Percentiles rank a stretch among this genome's conserved stretches.
phyloP scores from a whole-genome alignment of 2,329 filamentous ascomycete genomes.

The Dothiorella sarmentorum region DNA sequence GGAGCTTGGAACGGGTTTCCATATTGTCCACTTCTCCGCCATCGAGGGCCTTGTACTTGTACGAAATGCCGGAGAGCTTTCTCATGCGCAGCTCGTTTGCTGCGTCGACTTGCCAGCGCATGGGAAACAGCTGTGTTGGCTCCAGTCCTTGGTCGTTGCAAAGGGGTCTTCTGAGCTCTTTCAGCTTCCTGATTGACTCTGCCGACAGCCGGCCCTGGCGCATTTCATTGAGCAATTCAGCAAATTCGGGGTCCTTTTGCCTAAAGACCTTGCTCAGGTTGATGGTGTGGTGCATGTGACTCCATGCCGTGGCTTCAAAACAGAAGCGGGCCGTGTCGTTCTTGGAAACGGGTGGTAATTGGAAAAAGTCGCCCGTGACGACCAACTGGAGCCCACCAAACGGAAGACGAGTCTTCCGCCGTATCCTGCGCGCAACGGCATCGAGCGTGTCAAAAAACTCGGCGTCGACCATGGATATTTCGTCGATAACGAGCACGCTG shows the following conservation, averaged over 20 bases:
- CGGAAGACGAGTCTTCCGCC: conserved; percentile 23
- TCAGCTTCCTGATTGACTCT: conserved; percentile 75
- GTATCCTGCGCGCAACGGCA: conserved; percentile 43
- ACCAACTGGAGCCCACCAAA: conserved; percentile 54
- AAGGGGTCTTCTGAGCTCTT: conserved; percentile 62
- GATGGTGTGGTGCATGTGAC: conserved; percentile 94
- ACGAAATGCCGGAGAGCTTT: conserved; percentile 64
- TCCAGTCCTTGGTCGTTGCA: conserved; percentile 70
- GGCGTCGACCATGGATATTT: conserved; percentile 63
- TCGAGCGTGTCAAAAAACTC: conserved; percentile 52
- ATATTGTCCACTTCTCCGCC: conserved; percentile 65
- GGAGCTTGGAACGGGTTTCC: conserved; percentile 67
- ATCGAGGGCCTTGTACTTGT: conserved; percentile 70
- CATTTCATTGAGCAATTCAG: conserved; percentile 97
- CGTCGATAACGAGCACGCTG: conserved; percentile 58
- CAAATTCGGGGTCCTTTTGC: conserved; percentile 87
- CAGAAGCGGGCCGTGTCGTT: conserved; percentile 39
- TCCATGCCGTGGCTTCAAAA: conserved; percentile 49
- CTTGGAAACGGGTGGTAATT: conserved; percentile 52
- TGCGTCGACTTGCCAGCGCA: conserved; percentile 79
- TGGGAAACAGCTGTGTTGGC: conserved; percentile 91
- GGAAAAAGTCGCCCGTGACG: conserved; percentile 59
- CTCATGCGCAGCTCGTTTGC: conserved; percentile 75
- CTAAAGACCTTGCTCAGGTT: conserved; percentile 93
- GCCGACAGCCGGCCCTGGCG: conserved; percentile 76